Evolutionary conservation across 495 filamentous ascomycete species (phyloP), one percentile per base, ranked within the genome.

Genomic region (Lentithecium fluviatile): DNA sequence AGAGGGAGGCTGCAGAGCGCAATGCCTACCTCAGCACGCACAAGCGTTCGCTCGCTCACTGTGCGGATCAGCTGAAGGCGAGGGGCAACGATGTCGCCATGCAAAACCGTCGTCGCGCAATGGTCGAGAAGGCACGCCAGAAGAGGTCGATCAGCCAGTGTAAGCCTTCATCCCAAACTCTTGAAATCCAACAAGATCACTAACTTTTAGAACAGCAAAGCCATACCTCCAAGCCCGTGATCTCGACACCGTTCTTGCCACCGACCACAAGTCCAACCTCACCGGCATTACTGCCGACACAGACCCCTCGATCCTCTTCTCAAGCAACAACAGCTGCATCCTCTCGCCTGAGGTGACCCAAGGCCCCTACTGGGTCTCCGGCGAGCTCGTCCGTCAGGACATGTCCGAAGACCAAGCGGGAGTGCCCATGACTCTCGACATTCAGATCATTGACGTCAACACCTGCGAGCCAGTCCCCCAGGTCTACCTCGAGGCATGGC

Each of bases 401-500:
- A 45, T 84, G 29, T 70, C 72, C 15, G 83, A 88, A 52, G 70
- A 68, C 23, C 75, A 87, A 64, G 49, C 56, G 5, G 85, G 85
- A 58, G 77, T 88, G 20, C 70, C 76, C 7, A 71, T 87, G 17
- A 76, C 76, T 52, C 61, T 86, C 42, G 84, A 87, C 58, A 74
- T 85, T 59, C 82, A 84, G 62, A 67, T 86, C 34, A 74, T 85
- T 53, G 80, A 85, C 72, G 74, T 79, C 63, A 78, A 77, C 52
- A 85, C 79, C 52, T 86, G 82, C 69, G 70, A 80, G 17, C 76
- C 81, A 0, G 69, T 85, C 37, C 75, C 78, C 0, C 68, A 77
- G 32, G 69, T 79, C 38, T 86, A 79, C 59, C 69, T 85, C 32
- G 85, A 88, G 68, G 71, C 84, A 47, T 86, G 84, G 83, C 80